Evolutionary conservation across 1,284 basidiomycete species (phyloP).

Genomic region (Leucoagaricus sp.): DNA sequence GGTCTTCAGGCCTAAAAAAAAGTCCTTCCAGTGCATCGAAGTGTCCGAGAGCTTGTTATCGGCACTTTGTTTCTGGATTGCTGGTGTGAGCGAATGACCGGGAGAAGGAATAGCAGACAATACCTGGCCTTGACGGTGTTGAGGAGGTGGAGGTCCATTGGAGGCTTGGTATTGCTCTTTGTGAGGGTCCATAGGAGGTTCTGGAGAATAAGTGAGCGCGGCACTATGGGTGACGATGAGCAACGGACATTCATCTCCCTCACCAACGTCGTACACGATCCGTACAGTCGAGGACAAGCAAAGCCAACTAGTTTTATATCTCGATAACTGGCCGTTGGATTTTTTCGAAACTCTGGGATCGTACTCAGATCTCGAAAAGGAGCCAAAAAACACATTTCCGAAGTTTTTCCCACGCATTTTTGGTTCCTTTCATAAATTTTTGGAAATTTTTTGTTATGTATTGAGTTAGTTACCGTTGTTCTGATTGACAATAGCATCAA

Average conservation of each 20-base stretch:
- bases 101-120: slow-evolving; percentile 32
- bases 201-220: slow-evolving; percentile 30
- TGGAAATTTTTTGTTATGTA: too few relatives aligned
- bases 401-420: too few relatives aligned
- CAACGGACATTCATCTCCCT: slow-evolving; percentile 42
- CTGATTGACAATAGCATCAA: too few relatives aligned
- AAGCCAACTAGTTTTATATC: too few relatives aligned
- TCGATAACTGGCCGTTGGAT: too few relatives aligned
- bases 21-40: slow-evolving; percentile 89
- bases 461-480: too few relatives aligned
- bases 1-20: slow-evolving; percentile 77
- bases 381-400: too few relatives aligned
- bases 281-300: too few relatives aligned
- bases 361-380: too few relatives aligned
- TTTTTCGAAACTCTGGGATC: too few relatives aligned
- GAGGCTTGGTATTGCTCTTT: slow-evolving; percentile 61
- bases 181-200: slow-evolving; percentile 79
- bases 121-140: slow-evolving; percentile 77
- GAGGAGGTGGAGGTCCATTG: slow-evolving; percentile 70
- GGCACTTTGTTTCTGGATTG: slow-evolving; percentile 46
- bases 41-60: slow-evolving; percentile 83
- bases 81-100: slow-evolving; percentile 16
- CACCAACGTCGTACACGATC: slow-evolving; percentile 18
- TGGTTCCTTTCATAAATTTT: too few relatives aligned
- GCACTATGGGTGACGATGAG: slow-evolving; percentile 26